Evolutionary conservation across 1,139 yeast genomes (phyloP).

Genomic region (Geotrichum australiense): DNA sequence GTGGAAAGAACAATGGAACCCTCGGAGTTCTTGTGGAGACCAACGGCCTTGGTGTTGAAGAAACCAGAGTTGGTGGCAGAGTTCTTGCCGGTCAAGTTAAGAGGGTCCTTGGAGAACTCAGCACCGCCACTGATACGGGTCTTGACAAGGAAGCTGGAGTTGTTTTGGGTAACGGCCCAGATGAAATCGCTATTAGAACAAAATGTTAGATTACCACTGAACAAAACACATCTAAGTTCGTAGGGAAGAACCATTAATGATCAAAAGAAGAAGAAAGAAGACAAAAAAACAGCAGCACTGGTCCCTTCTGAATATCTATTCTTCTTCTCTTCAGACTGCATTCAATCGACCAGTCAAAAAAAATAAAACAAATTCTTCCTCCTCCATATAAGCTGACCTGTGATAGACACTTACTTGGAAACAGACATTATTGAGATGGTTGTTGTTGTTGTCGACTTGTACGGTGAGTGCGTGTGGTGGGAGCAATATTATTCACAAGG

Average conservation of each 20-base stretch:
- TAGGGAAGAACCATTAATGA: too few relatives aligned
- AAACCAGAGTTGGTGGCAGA: conserved; percentile 42
- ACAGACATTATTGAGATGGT: conserved; percentile 16
- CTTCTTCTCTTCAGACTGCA: too few relatives aligned
- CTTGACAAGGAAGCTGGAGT: conserved; percentile 44
- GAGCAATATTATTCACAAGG: too few relatives aligned
- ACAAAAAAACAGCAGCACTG: too few relatives aligned
- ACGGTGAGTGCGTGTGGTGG: conserved; percentile 1
- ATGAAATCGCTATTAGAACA: conserved; percentile 42
- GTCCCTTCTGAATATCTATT: too few relatives aligned
- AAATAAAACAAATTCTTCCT: background rate
- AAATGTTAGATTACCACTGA: conserved; percentile 17
- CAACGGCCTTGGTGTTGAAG: conserved; percentile 44
- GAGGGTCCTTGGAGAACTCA: conserved; percentile 44
- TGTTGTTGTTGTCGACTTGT: conserved; percentile 4
- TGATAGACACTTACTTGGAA: conserved; percentile 10
- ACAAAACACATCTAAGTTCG: background rate
- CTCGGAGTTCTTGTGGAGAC: conserved; percentile 32
- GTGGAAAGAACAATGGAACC: conserved; percentile 40
- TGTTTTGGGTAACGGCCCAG: conserved; percentile 45
- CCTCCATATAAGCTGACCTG: background rate
- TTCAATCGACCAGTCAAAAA: too few relatives aligned
- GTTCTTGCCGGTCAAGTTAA: conserved; percentile 43
- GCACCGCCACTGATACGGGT: conserved; percentile 37
- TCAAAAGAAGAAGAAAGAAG: background rate